Evolutionary conservation across 2,329 filamentous ascomycete genomes (phyloP).

Genomic region (Colletotrichum aenigma): DNA sequence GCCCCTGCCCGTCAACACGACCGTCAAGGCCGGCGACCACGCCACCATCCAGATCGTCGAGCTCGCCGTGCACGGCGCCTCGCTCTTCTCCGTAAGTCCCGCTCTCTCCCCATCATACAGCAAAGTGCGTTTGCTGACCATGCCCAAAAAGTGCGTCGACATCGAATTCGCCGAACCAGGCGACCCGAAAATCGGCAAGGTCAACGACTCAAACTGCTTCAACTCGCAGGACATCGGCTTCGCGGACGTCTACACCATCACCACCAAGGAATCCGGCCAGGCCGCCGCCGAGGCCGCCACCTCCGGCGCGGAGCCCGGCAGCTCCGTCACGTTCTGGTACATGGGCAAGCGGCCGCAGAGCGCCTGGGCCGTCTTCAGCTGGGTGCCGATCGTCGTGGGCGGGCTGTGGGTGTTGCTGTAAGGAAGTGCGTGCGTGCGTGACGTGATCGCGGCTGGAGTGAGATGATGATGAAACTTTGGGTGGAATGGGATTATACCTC

Average conservation of each 20-base stretch:
- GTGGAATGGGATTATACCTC: background rate
- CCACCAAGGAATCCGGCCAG: conserved; percentile 46
- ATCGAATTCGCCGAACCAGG: conserved; percentile 86
- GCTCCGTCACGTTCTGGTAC: conserved; percentile 26
- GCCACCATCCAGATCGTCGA: conserved; percentile 92
- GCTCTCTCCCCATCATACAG: background rate
- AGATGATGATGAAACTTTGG: background rate
- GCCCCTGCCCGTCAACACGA: conserved; percentile 75
- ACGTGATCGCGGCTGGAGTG: background rate
- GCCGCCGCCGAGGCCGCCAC: conserved; percentile 23
- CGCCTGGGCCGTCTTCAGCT: conserved; percentile 34
- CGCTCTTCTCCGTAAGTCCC: conserved; percentile 74
- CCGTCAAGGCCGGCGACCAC: conserved; percentile 79
- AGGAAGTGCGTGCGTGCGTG: conserved; percentile 4
- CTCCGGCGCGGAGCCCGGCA: conserved; percentile 29
- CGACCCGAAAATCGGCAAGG: conserved; percentile 68
- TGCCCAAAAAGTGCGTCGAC: conserved; percentile 76
- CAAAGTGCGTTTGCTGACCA: background rate
- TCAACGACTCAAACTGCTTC: conserved; percentile 86
- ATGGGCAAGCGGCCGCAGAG: background rate
- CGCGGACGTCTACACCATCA: conserved; percentile 75
- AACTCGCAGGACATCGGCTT: conserved; percentile 83
- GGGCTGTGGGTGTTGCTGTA: conserved; percentile 43
- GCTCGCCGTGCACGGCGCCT: conserved; percentile 80
- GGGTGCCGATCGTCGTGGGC: conserved; percentile 43